Percentiles rank a stretch among this genome's conserved stretches.
Evolutionary conservation across 2,329 filamentous ascomycete genomes (phyloP).

Genomic region (Myriosclerotinia curreyana): DNA sequence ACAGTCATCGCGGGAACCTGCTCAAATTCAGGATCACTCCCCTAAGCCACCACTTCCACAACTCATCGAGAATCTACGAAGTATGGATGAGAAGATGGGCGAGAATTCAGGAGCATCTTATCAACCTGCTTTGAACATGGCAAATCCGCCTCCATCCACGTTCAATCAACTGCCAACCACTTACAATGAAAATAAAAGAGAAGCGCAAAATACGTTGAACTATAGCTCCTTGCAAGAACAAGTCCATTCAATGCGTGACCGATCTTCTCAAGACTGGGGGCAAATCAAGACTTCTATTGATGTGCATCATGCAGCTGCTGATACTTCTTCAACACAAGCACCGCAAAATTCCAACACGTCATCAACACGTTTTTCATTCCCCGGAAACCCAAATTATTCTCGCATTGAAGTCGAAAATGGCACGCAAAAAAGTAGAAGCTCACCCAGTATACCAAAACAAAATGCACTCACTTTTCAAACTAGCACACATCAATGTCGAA

Average conservation of each 20-base stretch:
- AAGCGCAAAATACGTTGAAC: not conserved
- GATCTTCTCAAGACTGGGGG: not conserved
- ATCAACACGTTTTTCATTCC: not conserved
- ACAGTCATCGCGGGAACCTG: not conserved
- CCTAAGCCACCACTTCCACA: conserved; percentile 4
- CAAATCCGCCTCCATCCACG: not conserved
- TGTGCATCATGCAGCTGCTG: not conserved
- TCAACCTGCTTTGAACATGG: not conserved
- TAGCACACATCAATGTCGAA: not conserved
- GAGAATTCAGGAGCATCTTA: not conserved
- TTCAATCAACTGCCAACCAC: not conserved
- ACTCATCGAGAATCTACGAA: conserved; percentile 7
- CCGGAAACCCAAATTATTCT: not conserved
- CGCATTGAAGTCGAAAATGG: not conserved
- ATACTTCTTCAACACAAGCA: not conserved
- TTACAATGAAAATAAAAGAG: not conserved
- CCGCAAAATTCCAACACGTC: not conserved
- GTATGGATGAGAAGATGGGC: conserved; percentile 7
- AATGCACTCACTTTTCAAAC: not conserved
- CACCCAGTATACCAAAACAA: not conserved
- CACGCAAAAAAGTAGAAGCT: not conserved
- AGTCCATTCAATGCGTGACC: not conserved
- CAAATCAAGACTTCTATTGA: not conserved
- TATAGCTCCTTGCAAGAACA: not conserved
- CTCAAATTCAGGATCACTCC: not conserved